phyloP scores from a whole-genome alignment of 2,329 filamentous ascomycete species.

The Endoconidiophora laricicola region DNA sequence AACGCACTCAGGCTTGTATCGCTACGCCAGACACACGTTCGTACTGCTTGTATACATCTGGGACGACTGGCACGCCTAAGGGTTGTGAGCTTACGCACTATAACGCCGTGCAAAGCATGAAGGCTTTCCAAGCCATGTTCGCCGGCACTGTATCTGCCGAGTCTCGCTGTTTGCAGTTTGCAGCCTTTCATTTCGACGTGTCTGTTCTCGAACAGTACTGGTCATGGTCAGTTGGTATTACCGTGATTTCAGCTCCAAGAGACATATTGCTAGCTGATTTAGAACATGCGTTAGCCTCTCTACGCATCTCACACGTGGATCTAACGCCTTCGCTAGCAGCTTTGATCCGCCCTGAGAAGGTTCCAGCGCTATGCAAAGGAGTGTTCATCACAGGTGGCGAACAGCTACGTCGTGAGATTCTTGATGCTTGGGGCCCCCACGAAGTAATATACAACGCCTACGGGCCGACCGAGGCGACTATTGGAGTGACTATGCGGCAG shows the following conservation, averaged over 20 bases:
- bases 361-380: conserved; percentile 61
- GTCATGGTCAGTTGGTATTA: conserved; percentile 85
- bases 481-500: conserved; percentile 81
- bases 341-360: conserved; percentile 60
- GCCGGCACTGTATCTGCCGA: conserved; percentile 50
- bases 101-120: conserved; percentile 77
- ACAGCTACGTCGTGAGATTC: conserved; percentile 71
- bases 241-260: conserved; percentile 63
- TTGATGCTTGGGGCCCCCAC: conserved; percentile 68
- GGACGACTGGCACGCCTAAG: conserved; percentile 74
- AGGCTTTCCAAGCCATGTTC: conserved; percentile 71
- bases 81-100: conserved; percentile 79
- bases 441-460: conserved; percentile 83
- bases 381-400: conserved; percentile 92
- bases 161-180: conserved; percentile 83
- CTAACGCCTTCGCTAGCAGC: conserved; percentile 76
- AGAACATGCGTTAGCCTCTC: conserved; percentile 48
- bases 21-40: conserved; percentile 38
- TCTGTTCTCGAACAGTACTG: conserved; percentile 88
- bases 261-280: conserved; percentile 79
- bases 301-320: conserved; percentile 79
- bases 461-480: conserved; percentile 83
- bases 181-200: conserved; percentile 88
- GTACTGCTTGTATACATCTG: conserved; percentile 78
- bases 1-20: background rate